Conservation (phyloP, 2,329 filamentous ascomycete genomes). For the Pseudogymnoascus sp. region DNA sequence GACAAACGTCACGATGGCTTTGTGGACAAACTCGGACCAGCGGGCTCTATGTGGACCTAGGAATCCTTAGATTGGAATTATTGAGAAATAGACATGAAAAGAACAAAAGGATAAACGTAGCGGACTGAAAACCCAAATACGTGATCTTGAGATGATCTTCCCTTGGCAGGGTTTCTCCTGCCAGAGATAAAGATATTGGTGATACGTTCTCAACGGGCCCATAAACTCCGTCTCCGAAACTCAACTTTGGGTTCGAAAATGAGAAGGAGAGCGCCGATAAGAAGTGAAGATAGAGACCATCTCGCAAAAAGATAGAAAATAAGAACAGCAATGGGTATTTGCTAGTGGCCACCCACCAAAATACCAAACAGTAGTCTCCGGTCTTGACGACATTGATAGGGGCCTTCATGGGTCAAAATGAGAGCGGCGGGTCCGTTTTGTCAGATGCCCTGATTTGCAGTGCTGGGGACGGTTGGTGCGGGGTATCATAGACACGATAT, state of each 20-base stretch:
- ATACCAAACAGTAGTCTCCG: background rate
- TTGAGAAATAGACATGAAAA: background rate
- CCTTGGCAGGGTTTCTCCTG: background rate
- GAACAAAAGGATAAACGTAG: background rate
- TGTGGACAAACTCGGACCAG: background rate
- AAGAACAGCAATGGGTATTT: no score
- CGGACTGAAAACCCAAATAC: background rate
- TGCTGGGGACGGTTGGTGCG: background rate
- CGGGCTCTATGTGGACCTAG: background rate
- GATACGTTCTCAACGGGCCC: no score
- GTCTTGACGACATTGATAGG: background rate
- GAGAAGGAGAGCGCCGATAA: no score
- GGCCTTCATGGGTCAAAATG: background rate
- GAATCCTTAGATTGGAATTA: background rate
- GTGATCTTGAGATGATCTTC: background rate
- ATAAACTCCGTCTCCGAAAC: no score
- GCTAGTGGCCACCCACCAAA: no score
- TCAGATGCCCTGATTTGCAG: background rate
- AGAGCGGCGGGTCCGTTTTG: background rate
- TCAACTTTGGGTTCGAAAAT: no score
- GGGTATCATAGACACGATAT: slow-evolving; percentile 2
- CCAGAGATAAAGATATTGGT: background rate
- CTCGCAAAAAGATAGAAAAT: no score
- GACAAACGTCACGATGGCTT: background rate
- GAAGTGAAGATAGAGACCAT: no score